These are phyloP conservation scores for Schizophyllum amplum DNA, from an alignment of 1,284 basidiomycete genomes.

Conservation along the genomic window DNA sequence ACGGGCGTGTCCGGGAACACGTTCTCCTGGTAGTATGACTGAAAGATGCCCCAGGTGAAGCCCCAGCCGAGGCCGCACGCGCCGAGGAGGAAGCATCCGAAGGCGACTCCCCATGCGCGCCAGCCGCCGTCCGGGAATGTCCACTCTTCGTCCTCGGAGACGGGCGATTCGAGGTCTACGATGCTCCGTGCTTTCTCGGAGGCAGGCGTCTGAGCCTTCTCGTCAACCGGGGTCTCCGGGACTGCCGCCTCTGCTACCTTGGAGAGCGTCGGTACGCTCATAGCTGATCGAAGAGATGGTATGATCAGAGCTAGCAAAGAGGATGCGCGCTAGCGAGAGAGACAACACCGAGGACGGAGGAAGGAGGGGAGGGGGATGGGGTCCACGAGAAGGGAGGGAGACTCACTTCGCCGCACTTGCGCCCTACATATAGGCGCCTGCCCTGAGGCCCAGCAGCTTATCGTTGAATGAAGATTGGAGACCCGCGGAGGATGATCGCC, in stretches of 20 bases:
- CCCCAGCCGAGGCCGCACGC: slow-evolving; percentile 11
- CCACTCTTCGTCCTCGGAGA: background rate
- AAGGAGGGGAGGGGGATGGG: too few species aligned
- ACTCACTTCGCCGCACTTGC: background rate
- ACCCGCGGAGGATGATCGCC: background rate
- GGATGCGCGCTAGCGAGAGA: too few species aligned
- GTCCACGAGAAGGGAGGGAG: background rate
- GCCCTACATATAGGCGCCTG: background rate
- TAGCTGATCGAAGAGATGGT: background rate
- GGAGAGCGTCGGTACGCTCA: background rate
- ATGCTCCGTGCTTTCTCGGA: background rate
- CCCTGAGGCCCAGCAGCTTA: background rate
- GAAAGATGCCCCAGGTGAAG: slow-evolving; percentile 12
- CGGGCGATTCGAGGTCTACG: too few species aligned
- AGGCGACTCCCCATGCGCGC: slow-evolving; percentile 6
- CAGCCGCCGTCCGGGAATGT: background rate
- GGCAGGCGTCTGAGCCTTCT: too few species aligned
- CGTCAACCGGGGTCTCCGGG: background rate
- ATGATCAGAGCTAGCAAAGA: too few species aligned
- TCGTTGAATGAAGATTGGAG: background rate
- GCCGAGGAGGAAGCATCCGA: slow-evolving; percentile 14
- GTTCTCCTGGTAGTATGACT: slow-evolving; percentile 14
- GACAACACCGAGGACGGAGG: too few species aligned
- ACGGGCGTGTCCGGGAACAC: slow-evolving; percentile 8
- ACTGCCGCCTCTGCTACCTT: background rate